Base-by-base conservation (phyloP, 495 filamentous ascomycete species). In the Pseudoneurospora amorphoporcata region DNA sequence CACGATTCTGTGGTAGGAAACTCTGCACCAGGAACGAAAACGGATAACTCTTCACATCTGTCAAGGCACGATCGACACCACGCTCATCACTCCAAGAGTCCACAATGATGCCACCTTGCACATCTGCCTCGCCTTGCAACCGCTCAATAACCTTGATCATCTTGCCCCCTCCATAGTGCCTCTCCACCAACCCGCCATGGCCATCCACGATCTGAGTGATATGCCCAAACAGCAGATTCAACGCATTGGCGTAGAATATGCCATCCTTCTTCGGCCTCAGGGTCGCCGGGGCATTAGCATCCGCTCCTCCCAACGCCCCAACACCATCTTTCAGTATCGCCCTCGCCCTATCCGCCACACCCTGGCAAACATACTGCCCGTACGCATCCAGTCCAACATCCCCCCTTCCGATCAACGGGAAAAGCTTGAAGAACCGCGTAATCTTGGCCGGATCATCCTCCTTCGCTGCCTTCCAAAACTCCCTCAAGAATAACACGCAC, bases 71-170 rank as follows among this genome's bases (percentile, higher is more conserved):
- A 77, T 93, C 92, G 37, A 99, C 88, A 45, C 84, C 87, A 68
- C 92, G 87, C 78, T 98, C 95, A 75, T 99, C 95, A 69, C 89
- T 88, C 93, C 94, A 99, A 29, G 94, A 95, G 80, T 99, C 95
- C 38, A 99, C 82, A 43, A 99, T 89, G 74, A 98, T 97, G 71
- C 95, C 96, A n/a, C 95, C 95, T 83, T 98, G 96, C 39, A 97
- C 90, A 82, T 99, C 95, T 9, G 92, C 94, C 81, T 99, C 95
- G 47, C 94, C 86, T 81, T 99, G 96, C 68, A 99, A 82, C 69
- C 93, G 87, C 82, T 98, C 94, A 78, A 98, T 94, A 71, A 99
- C 96, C 77, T 90, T 94, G n/a, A 92, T 88, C 96, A 98, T 98
- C 83, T 91, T 94, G 41, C 95, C 92, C 23, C 84, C 81, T 1